Evolutionary conservation across 192 early-diverging fungal genomes (phyloP).

Genomic region (Linnemannia elongata): DNA sequence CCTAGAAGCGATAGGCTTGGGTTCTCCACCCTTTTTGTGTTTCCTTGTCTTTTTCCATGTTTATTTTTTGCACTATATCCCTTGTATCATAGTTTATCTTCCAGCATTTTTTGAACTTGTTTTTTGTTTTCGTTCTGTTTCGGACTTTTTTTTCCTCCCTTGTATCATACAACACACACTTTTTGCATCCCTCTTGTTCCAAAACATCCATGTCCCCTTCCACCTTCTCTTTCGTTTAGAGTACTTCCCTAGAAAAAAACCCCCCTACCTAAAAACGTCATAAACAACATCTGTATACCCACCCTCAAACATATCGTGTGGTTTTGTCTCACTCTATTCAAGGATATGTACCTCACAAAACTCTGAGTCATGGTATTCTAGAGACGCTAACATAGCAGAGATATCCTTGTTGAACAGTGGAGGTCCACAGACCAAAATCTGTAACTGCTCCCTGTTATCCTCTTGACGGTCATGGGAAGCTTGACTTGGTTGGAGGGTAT

Average conservation of each 20-base stretch:
- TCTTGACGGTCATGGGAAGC: background rate
- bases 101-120: background rate
- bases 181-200: background rate
- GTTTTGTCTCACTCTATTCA: background rate
- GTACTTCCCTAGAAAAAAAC: background rate
- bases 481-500: constrained; percentile 1
- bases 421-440: constrained; percentile 48
- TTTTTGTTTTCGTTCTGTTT: background rate
- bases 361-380: constrained; percentile 14
- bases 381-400: constrained; percentile 20
- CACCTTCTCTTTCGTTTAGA: background rate
- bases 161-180: background rate
- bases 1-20: background rate
- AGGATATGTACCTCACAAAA: constrained; percentile 35
- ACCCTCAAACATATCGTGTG: background rate
- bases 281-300: background rate
- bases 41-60: background rate
- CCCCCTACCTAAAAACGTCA: background rate
- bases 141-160: background rate
- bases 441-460: background rate
- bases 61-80: background rate
- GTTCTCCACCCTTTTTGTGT: background rate
- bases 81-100: constrained; percentile 11
- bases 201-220: background rate
- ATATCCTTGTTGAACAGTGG: constrained; percentile 40